Evolutionary conservation across 2,329 filamentous ascomycete genomes (phyloP).

Genomic region (Trichoderma sp.): DNA sequence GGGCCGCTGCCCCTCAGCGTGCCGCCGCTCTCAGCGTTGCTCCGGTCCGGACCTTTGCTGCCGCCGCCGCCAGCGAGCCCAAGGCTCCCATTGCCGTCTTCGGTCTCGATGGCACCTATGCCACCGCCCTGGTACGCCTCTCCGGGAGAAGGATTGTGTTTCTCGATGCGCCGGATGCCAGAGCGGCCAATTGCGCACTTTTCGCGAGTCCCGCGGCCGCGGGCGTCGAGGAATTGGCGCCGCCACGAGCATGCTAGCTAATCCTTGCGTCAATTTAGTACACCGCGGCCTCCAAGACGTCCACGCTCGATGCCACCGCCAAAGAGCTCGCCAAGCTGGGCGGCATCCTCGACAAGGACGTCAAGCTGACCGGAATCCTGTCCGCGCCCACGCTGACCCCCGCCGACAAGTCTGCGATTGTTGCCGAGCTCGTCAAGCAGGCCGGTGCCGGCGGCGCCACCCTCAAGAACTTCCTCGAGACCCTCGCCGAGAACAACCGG

Average conservation of each 20-base stretch:
- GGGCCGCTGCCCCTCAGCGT: constrained; percentile 59
- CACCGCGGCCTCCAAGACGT: constrained; percentile 89
- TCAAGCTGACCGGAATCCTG: constrained; percentile 75
- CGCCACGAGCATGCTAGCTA: constrained; percentile 20
- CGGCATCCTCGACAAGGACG: constrained; percentile 73
- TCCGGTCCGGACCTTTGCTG: constrained; percentile 75
- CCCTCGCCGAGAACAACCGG: constrained; percentile 95
- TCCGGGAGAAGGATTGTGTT: not conserved
- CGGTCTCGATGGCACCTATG: constrained; percentile 97
- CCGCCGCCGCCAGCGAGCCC: constrained; percentile 62
- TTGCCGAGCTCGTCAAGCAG: constrained; percentile 84
- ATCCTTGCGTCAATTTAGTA: constrained; percentile 61
- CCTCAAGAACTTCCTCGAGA: constrained; percentile 88
- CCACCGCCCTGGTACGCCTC: constrained; percentile 85
- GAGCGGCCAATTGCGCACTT: not conserved
- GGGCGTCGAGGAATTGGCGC: not conserved
- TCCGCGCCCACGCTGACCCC: constrained; percentile 72
- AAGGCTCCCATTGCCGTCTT: constrained; percentile 89
- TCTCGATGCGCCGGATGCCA: not conserved
- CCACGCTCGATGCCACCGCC: constrained; percentile 78
- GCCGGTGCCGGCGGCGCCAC: constrained; percentile 72
- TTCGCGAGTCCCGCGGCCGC: not conserved
- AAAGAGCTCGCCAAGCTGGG: constrained; percentile 71
- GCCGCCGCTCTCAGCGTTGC: constrained; percentile 42
- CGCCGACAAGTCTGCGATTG: constrained; percentile 79